Base-by-base conservation (phyloP, 495 filamentous ascomycete genomes). In the Parathielavia hyrcaniae region DNA sequence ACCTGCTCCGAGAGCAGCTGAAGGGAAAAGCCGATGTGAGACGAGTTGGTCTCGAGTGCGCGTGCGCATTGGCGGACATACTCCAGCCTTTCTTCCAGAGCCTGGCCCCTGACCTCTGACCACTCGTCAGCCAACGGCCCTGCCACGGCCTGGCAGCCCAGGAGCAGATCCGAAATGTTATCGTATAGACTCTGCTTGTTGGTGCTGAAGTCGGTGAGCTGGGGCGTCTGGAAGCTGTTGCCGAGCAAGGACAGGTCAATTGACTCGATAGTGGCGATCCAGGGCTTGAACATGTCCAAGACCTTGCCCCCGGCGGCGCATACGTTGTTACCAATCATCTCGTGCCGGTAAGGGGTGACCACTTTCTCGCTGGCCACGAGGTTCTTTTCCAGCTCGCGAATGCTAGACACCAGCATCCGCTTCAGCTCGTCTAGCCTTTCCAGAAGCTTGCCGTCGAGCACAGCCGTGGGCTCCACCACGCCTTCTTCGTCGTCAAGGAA, bases 181-280 rank as follows among this genome's bases (percentile, higher is more conserved):
- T 97, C 93, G 68, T 97, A 97, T 35, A 95, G 73, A 58, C 85
- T 83, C 67, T 98, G 93, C 73, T 97, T 97, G 63, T 93, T 90
- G 32, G 83, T 79, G 62, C 83, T 84, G 67, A 96, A 96, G 64
- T 97, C 93, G 34, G 86, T 80, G 30, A 97, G 72, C 66, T 93
- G 89, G 0, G 90, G 90, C 49, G 86, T 92, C 67, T 89, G 88
- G 62, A 89, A 86, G 45, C 75, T 82, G 40, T 86, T 86, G 47
- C 83, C 86, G 7, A 92, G 71, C 1, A 85, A 77, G 4, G 85
- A 85, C 23, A 97, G 78, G 59, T 95, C 89, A 69, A 95, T 86
- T 4, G 91, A 95, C 68, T 97, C 91, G 23, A 96, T 82, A 40
- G 86, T 82, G 17, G 88, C 83, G 45, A 95, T 83, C 87, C 88